Evolutionary conservation across 108 stramenopile genomes (phyloP).

Genomic region (Nitzschia putrida): DNA sequence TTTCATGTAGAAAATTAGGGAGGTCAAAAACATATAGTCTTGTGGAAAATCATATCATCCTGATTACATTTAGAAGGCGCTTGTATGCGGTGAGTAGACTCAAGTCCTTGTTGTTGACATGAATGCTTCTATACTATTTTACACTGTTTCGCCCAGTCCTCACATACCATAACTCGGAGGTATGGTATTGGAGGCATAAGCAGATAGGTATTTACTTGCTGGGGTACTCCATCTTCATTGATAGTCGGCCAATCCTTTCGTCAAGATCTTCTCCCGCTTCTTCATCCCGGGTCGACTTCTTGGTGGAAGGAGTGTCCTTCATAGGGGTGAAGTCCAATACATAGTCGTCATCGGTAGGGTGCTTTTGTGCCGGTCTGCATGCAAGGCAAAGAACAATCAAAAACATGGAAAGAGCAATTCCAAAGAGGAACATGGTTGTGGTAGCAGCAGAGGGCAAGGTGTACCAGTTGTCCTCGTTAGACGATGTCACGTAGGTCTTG

Average conservation of each 20-base stretch:
- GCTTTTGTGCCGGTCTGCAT: conserved; percentile 23
- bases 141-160: too few species aligned
- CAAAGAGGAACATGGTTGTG: conserved; percentile 17
- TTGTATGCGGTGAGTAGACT: too few species aligned
- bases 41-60: too few species aligned
- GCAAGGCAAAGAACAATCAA: conserved; percentile 16
- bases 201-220: neutral
- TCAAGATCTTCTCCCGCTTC: neutral
- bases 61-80: too few species aligned
- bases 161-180: too few species aligned
- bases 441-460: conserved; percentile 36
- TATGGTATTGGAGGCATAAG: too few species aligned
- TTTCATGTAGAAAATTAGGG: too few species aligned
- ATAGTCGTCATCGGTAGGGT: conserved; percentile 21
- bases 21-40: too few species aligned
- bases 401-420: conserved; percentile 16
- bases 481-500: conserved; percentile 31
- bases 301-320: neutral
- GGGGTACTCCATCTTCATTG: neutral
- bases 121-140: too few species aligned
- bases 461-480: conserved; percentile 16
- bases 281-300: neutral
- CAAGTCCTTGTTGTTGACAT: too few species aligned
- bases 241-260: neutral
- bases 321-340: conserved; percentile 1